Evolutionary conservation across 129 eudicot species (phyloP).

Genomic region (Centaurea solstitialis): DNA sequence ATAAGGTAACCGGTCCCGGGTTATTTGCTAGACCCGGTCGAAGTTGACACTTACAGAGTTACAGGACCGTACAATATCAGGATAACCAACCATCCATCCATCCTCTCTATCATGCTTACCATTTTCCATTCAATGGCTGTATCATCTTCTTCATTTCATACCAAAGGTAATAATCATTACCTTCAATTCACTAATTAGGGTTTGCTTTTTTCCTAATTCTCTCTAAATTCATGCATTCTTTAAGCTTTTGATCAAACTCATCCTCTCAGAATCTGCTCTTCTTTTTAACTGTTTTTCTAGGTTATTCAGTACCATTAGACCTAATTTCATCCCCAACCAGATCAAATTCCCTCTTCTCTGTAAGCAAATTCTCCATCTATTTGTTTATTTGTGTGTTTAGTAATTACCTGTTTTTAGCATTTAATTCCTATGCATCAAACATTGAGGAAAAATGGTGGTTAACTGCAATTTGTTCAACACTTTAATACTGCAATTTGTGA

Average conservation of each 20-base stretch:
- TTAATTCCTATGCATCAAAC: neutral
- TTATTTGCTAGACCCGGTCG: neutral
- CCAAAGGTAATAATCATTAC: constrained; percentile 13
- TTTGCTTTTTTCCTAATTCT: neutral
- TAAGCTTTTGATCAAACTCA: neutral
- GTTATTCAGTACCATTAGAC: constrained; percentile 26
- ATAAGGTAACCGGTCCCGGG: too few relatives aligned
- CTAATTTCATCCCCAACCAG: constrained; percentile 13
- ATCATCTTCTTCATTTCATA: constrained; percentile 20
- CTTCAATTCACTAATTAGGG: constrained; percentile 14
- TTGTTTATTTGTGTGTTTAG: neutral
- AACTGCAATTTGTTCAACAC: neutral
- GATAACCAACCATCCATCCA: constrained; percentile 10
- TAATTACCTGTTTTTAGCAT: neutral
- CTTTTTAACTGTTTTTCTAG: constrained; percentile 12
- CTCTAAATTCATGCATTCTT: neutral
- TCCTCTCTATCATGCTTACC: too few relatives aligned
- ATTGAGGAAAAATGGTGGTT: neutral
- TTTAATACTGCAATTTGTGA: too few relatives aligned
- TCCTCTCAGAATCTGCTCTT: neutral
- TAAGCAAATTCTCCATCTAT: constrained; percentile 11
- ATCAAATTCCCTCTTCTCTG: constrained; percentile 21
- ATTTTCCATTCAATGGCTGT: constrained; percentile 14
- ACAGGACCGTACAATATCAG: constrained; percentile 18
- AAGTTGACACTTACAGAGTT: too few relatives aligned